phyloP scores from a whole-genome alignment of 331 rosid species.

The Cydonia oblonga region DNA sequence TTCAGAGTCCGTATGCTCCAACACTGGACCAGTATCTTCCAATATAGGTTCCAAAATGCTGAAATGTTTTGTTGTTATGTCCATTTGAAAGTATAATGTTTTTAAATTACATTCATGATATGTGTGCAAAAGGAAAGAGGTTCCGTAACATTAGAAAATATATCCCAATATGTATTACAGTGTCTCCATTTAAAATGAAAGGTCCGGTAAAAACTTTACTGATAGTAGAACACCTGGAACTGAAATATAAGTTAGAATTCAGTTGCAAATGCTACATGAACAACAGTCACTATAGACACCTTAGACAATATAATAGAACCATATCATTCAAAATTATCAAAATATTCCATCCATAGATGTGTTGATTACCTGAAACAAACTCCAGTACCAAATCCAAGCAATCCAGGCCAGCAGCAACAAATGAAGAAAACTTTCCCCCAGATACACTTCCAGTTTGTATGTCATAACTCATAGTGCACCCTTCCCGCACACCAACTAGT shows the following conservation, averaged over 20 bases:
- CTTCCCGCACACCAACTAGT: conserved; percentile 56
- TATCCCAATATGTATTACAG: not conserved
- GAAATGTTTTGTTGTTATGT: not conserved
- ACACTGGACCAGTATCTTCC: not conserved
- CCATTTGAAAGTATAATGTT: not conserved
- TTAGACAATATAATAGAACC: not conserved
- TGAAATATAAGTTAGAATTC: not conserved
- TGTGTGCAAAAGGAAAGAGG: not conserved
- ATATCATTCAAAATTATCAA: conserved; percentile 6
- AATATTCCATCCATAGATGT: conserved; percentile 6
- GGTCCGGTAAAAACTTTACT: not conserved
- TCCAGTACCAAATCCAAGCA: conserved; percentile 80
- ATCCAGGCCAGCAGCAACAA: conserved; percentile 74
- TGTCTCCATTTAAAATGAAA: not conserved
- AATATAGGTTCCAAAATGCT: not conserved
- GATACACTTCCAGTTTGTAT: conserved; percentile 38
- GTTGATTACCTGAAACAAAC: conserved; percentile 65
- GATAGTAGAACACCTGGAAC: not conserved
- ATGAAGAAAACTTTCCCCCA: conserved; percentile 57
- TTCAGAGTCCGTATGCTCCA: not conserved
- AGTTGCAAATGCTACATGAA: not conserved
- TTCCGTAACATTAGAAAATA: not conserved
- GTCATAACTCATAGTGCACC: conserved; percentile 41
- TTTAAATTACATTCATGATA: not conserved
- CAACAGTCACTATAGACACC: not conserved